Evolutionary conservation across 257 asterid genomes (phyloP).

Genomic region (Solanum gracilifrons): DNA sequence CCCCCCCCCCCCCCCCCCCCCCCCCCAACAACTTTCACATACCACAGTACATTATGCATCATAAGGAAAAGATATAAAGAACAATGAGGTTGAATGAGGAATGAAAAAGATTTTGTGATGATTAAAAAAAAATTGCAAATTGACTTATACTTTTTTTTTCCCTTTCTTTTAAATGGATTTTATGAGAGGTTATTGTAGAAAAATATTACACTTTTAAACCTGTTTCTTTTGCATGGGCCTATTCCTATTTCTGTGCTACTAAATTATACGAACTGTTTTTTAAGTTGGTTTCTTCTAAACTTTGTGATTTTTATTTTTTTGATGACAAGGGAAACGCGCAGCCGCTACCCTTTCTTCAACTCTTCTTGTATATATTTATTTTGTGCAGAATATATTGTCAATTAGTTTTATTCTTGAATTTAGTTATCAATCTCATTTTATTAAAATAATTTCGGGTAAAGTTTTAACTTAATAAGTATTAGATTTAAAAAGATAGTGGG

Average conservation of each 20-base stretch:
- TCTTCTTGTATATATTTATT: not conserved
- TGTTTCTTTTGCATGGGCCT: not conserved
- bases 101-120: not conserved
- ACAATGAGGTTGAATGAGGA: not conserved
- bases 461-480: not conserved
- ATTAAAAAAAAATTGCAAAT: not conserved
- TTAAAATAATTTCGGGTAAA: not conserved
- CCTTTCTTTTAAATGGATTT: not conserved
- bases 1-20: no score
- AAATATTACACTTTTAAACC: not conserved
- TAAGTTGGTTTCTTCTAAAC: not conserved
- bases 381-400: not conserved
- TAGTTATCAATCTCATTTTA: not conserved
- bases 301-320: not conserved
- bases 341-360: not conserved
- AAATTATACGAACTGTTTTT: not conserved
- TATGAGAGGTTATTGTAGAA: not conserved
- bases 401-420: not conserved
- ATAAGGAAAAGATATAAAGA: not conserved
- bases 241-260: not conserved
- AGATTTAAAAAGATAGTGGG: not conserved
- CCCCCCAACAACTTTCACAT: not conserved
- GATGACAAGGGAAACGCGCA: not conserved
- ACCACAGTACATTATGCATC: not conserved
- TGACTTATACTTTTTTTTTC: not conserved